Conservation (phyloP, 176 grass and related monocot species). For the Hyparrhenia diplandra region DNA sequence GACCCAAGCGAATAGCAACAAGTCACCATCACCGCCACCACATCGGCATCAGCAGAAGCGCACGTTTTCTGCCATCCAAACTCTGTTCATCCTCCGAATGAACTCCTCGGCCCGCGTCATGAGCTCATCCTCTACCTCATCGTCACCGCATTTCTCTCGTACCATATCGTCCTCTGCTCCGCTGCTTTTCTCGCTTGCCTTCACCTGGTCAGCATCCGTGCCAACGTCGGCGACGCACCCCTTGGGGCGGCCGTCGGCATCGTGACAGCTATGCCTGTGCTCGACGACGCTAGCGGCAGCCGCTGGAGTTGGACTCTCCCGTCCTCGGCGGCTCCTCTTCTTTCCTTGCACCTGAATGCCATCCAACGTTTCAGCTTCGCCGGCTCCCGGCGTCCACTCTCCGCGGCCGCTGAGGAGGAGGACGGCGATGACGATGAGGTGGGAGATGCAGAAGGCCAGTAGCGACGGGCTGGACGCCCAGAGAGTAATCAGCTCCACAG, state of each 20-base stretch:
- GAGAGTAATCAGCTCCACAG: constrained; percentile 6
- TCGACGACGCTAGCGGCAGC: background rate
- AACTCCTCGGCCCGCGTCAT: constrained; percentile 57
- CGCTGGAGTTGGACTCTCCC: background rate
- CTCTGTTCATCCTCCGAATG: constrained; percentile 69
- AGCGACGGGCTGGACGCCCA: constrained; percentile 36
- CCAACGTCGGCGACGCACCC: background rate
- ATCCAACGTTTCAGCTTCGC: background rate
- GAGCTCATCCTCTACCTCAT: constrained; percentile 28
- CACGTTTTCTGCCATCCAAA: constrained; percentile 43
- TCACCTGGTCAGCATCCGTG: too few relatives aligned
- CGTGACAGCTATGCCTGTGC: background rate
- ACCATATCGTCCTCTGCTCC: background rate
- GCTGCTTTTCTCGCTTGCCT: background rate
- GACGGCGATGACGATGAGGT: constrained; percentile 50
- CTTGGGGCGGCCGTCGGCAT: background rate
- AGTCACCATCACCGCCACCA: too few relatives aligned
- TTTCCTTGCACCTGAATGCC: background rate
- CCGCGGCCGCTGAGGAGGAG: constrained; percentile 7
- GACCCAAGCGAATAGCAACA: too few relatives aligned
- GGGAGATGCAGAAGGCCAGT: constrained; percentile 57
- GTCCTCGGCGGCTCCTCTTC: too few relatives aligned
- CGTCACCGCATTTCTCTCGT: background rate
- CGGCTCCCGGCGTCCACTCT: background rate
- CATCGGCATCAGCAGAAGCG: background rate